Base-by-base conservation (phyloP, 495 filamentous ascomycete genomes). In the Mytilinidion resinicola region DNA sequence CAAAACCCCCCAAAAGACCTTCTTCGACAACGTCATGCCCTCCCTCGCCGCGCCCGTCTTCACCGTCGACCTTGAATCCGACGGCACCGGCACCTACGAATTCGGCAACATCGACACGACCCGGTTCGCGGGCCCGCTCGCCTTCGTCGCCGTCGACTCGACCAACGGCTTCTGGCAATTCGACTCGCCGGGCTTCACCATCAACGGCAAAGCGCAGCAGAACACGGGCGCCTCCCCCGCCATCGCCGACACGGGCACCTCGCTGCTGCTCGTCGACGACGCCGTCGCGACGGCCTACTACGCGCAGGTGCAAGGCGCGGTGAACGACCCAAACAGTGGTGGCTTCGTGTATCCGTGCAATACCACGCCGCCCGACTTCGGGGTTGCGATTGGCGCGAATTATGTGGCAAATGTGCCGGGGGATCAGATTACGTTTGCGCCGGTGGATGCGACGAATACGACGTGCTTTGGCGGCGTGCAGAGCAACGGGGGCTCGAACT, bases 91-190 rank as follows among this genome's bases (percentile, higher is more conserved):
- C 43, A 78, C 80, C 57, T 95, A 91, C 68, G 85, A 89, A 55
- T 93, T 93, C 70, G 90, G 90, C 21, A 71, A 60, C 47, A 83
- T 92, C 67, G 87, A 92, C 67, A 65, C 63, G 2, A 72, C 65
- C 63, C 84, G 89, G 69, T 91, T 86, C 72, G 74, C 67, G 0
- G 87, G 88, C 21, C 59, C 72, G 0, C 74, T 92, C 65, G 73
- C 74, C 10, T 91, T 85, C 67, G 74, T 86, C 58, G 75, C 74
- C 30, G 77, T 91, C 59, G 80, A 90, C 63, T 73, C 72, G 11
- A 75, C 77, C 1, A 69, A 75, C 10, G 90, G 90, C 21, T 91
- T 87, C 77, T 95, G 90, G 90, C 73, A 87, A 65, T 86, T 90
- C 63, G 66, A 79, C 4, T 83, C 85, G 20, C 69, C 75, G 4